Percentiles rank a stretch among this genome's conserved stretches.
Evolutionary conservation across 768 basidiomycete genomes (phyloP).

Genomic region (Amanita polypyramis): DNA sequence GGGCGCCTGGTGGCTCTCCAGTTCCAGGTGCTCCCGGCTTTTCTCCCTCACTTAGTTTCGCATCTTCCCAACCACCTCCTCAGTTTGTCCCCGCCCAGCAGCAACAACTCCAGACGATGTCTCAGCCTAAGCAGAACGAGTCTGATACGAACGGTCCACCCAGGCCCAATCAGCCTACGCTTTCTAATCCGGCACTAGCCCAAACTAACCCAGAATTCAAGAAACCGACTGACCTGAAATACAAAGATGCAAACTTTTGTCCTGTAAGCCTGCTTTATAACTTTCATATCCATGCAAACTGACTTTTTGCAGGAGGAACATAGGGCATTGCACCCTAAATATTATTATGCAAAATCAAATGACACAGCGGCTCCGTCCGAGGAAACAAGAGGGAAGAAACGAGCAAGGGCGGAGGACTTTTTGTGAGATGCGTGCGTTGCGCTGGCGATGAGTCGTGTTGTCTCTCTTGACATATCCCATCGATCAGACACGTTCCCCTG

Average conservation of each 20-base stretch:
- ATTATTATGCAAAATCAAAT: slow-evolving; percentile 41
- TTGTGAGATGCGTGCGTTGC: slow-evolving; percentile 26
- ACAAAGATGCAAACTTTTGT: slow-evolving; percentile 66
- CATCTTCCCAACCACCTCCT: slow-evolving; percentile 11
- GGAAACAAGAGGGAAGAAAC: slow-evolving; percentile 70
- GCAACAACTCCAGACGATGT: slow-evolving; percentile 6
- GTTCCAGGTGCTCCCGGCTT: slow-evolving; percentile 10
- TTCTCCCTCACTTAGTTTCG: slow-evolving; percentile 13
- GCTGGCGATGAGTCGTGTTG: slow-evolving; percentile 6
- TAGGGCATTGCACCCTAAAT: slow-evolving; percentile 54
- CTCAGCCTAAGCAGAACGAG: slow-evolving; percentile 13
- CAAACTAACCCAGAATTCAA: slow-evolving; percentile 70
- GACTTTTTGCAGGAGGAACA: slow-evolving; percentile 54
- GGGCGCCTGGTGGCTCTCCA: slow-evolving; percentile 9
- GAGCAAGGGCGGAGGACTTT: slow-evolving; percentile 82
- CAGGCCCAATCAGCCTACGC: slow-evolving; percentile 22
- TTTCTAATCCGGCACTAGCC: slow-evolving; percentile 47
- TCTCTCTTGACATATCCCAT: background rate
- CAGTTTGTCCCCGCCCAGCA: slow-evolving; percentile 13
- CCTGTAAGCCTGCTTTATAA: slow-evolving; percentile 42
- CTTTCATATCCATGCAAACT: background rate
- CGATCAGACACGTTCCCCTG: background rate
- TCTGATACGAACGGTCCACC: slow-evolving; percentile 13
- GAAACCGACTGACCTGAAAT: slow-evolving; percentile 66
- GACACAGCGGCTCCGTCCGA: slow-evolving; percentile 26